Percentiles rank a stretch among this genome's conserved stretches.
Evolutionary conservation across 2,329 filamentous ascomycete genomes (phyloP).

Genomic region (Magnaporthiopsis rhizophila): DNA sequence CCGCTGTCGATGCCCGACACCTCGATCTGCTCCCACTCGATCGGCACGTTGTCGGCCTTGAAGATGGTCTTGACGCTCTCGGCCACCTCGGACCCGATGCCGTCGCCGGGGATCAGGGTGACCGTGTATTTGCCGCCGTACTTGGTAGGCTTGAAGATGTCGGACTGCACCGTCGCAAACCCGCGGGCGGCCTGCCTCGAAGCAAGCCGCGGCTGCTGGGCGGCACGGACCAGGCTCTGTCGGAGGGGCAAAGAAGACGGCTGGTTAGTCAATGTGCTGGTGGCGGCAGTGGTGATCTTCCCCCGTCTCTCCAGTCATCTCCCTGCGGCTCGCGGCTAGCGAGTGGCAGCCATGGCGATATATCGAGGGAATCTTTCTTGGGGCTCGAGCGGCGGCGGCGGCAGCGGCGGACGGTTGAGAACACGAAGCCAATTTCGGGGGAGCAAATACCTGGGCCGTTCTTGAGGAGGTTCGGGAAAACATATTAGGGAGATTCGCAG

Average conservation of each 20-base stretch:
- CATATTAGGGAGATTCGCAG: background rate
- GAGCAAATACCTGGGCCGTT: constrained; percentile 6
- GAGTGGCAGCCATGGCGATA: background rate
- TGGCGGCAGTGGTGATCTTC: too few species aligned
- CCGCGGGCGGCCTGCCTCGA: constrained; percentile 32
- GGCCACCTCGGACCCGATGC: constrained; percentile 95
- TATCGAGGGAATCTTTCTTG: too few species aligned
- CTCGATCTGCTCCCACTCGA: constrained; percentile 98
- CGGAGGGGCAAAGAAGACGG: constrained; percentile 6
- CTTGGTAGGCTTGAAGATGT: constrained; percentile 99
- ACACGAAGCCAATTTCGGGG: background rate
- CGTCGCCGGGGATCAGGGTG: constrained; percentile 95
- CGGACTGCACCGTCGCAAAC: constrained; percentile 79
- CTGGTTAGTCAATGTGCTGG: too few species aligned
- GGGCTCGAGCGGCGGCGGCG: too few species aligned
- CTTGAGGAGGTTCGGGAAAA: constrained; percentile 3
- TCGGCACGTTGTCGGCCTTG: constrained; percentile 97
- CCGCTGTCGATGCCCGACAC: constrained; percentile 77
- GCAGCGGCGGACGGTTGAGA: too few species aligned
- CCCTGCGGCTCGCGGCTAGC: background rate
- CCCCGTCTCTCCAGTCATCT: too few species aligned
- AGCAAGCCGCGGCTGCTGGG: constrained; percentile 32
- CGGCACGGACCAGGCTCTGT: constrained; percentile 45
- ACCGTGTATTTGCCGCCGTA: constrained; percentile 99
- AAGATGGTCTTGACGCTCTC: constrained; percentile 99